Percentiles rank a stretch among this genome's conserved stretches.
phyloP scores from a whole-genome alignment of 1,284 basidiomycete genomes.

The Anthracocystis walkeri region DNA sequence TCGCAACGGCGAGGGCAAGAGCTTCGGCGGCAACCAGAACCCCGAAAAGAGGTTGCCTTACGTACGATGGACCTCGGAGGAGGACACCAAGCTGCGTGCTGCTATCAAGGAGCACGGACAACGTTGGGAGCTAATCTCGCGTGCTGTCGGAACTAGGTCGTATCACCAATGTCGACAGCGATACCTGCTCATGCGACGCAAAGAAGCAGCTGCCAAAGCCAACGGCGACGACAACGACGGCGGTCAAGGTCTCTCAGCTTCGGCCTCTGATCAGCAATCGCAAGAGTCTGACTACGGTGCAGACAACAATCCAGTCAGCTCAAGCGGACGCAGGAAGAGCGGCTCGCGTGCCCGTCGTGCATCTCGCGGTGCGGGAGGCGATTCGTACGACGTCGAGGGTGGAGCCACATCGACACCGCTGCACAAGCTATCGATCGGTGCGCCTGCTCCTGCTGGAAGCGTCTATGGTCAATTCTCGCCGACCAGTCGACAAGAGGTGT shows the following conservation, averaged over 20 bases:
- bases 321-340: conserved; percentile 29
- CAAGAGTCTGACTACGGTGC: conserved; percentile 48
- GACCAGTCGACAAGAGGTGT: conserved; percentile 7
- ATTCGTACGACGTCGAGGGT: conserved; percentile 6
- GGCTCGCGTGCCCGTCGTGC: conserved; percentile 23
- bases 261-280: conserved; percentile 50
- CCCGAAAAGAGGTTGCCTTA: conserved; percentile 68
- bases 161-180: conserved; percentile 69
- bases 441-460: conserved; percentile 40
- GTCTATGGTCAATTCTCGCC: conserved; percentile 47
- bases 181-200: conserved; percentile 68
- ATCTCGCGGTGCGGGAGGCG: conserved; percentile 13
- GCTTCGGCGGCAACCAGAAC: conserved; percentile 59
- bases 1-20: conserved; percentile 38
- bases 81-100: conserved; percentile 65
- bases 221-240: conserved; percentile 36
- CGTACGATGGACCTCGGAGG: conserved; percentile 67
- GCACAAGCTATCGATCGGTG: conserved; percentile 54
- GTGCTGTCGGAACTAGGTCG: conserved; percentile 66
- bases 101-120: conserved; percentile 68
- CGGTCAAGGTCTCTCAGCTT: conserved; percentile 32
- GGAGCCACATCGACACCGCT: conserved; percentile 43
- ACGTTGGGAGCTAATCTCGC: conserved; percentile 68
- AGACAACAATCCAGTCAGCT: conserved; percentile 13
- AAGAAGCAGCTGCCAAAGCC: conserved; percentile 62